Evolutionary conservation across 2,329 filamentous ascomycete genomes (phyloP), one percentile per base, ranked within the genome.

Genomic region (Epichloe typhina): DNA sequence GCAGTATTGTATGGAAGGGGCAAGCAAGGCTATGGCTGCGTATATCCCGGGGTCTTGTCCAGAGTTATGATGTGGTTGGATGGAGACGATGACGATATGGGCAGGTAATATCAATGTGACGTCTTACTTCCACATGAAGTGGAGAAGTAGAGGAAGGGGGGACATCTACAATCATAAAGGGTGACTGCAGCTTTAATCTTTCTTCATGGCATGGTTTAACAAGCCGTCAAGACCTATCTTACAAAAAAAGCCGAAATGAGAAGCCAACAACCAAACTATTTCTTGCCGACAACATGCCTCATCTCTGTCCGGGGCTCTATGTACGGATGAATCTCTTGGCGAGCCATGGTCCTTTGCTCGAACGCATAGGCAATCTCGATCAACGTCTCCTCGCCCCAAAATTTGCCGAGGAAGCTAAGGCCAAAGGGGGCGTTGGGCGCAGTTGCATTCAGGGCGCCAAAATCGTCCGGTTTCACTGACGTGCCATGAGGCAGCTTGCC

Each of bases 1-100:
- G 46, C 93, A 98, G 69, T 97, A 97, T 64, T 95, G 90, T 62
- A 87, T 95, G 71, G 76, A 86, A 59, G 88, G 89, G 12, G 86
- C 86, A 6, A 96, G 90, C 66, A 96, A 96, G 68, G 86, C 84
- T 50, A 67, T 84, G 65, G 79, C 82, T n/a, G 79, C 76, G 33
- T 84, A 80, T 58, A 69, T 83, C 21, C 77, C 77, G 4, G 59
- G 5, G 4, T 58, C 13, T 3, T 19, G 5, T 2, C 9, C 51
- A 37, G 8, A 23, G 17, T 19, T 31, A 33, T 33, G 9, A 52
- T 37, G 9, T 23, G 6, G 13, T 23, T 12, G 7, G 3, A 40
- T 12, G 23, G n/a, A 11, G n/a, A 47, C 15, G 23, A 4, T 3
- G 39, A 15, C 26, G 17, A 17, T 17, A 17, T 17, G 17, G 17